Evolutionary conservation across 805 yeast species (phyloP), one percentile per base, ranked within the genome.

Genomic region (Saccharomycopsis sp.): DNA sequence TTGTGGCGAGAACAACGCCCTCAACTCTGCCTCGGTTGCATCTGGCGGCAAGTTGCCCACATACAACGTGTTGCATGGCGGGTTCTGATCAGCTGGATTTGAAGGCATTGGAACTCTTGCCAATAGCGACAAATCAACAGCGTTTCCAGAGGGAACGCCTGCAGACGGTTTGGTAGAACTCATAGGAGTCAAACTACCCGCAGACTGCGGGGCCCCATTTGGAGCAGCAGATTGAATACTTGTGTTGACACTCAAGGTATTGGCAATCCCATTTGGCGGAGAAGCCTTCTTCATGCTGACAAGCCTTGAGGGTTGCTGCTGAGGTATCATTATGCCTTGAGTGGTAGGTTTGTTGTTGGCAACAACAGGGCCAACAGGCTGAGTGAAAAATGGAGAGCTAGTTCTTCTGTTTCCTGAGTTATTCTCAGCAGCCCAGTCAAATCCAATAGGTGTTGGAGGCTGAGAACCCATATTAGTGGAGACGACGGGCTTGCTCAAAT

Each of bases 51-150:
- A 69, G 59, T 92, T 92, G 15, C 98, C 98, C 36, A 92, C 98
- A 54, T 92, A 92, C 42, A 92, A 66, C 0, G 98, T 92, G 59
- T 92, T 92, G 64, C 98, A 92, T 5, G 98, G 98, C 3, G 98
- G 97, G 57, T 92, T 92, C 62, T 92, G 98, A 61, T 92, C 98
- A 2, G 98, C 97, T 5, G 98, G 98, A 55, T 89, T 89, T 1
- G 95, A 95, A 5, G 94, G 94, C 4, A 89, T 87, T 10, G 92
- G 94, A 22, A 83, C 87, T 49, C 86, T 64, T 0, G 89, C 87
- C 36, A 83, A 61, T 34, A 82, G 63, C 0, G 87, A 78, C 48
- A 82, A 65, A 55, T 82, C 92, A 63, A 71, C 43, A 12, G 25
- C 13, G 19, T 18, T 21, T 4, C 39, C 18, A 10, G 44, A 3